Base-by-base conservation (phyloP, 1,139 yeast genomes). In the Hanseniaspora uvarum region DNA sequence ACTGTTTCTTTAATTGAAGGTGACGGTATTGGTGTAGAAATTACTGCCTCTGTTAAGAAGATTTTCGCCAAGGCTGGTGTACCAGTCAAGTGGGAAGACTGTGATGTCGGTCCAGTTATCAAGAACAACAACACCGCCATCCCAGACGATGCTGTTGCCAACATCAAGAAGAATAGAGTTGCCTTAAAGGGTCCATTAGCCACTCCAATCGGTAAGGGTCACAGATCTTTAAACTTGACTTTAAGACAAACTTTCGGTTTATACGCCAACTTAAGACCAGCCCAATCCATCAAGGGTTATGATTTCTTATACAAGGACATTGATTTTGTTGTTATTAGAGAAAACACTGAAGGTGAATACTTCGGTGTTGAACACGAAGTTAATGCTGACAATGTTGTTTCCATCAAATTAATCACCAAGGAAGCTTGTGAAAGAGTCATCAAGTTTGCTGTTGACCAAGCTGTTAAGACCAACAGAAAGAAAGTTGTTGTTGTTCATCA, bases 301-400 rank as follows among this genome's bases (percentile, higher is more conserved):
- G 79, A 89, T 72, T 92, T 97, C 59, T 94, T 96, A 50, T 92
- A 89, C 75, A 84, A 86, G 64, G 78, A 86, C 69, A 96, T 92
- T 61, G 94, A 92, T 74, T 84, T 96, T 59, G 96, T 92, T 52
- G 78, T 92, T 68, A 88, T 92, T 71, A 87, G 98, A 79, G 98
- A 92, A 75, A 92, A 92, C 80, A 92, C 98, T 64, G 98, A 92
- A 75, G 98, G 97, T 74, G 98, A 92, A 75, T 92, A 92, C 77
- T 88, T 96, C 44, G 98, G 98, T 73, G 89, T 92, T 63, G 98
- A 92, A 77, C 98, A 92, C 76, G 85, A 89, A 60, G 89, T 92
- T 60, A 94, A 88, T 56, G 97, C 97, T 60, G 98, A 98, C 67
- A 97, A 92, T 56, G 97, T 92, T 56, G 97, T 92, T 76, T 86